phyloP scores from a whole-genome alignment of 352 stramenopile species.

The Phytophthora cactorum region DNA sequence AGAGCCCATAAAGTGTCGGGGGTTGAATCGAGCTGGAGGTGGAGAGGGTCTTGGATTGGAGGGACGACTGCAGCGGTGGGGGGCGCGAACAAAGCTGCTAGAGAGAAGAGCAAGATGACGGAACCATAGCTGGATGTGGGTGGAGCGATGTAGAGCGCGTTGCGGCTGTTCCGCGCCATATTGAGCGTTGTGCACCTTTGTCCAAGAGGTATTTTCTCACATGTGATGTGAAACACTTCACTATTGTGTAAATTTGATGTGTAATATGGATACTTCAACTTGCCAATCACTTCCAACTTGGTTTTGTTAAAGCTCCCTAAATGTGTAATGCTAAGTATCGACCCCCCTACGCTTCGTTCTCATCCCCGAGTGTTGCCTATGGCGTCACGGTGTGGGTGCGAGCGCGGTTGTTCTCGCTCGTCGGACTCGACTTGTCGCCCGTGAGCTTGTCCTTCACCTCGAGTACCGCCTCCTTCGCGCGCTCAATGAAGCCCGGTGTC shows the following conservation, averaged over 20 bases:
- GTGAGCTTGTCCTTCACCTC: conserved; percentile 32
- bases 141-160: neutral
- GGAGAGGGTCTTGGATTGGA: conserved; percentile 15
- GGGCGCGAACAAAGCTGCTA: conserved; percentile 1
- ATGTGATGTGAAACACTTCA: neutral
- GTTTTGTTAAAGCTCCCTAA: neutral
- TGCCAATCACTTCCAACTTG: neutral
- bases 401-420: neutral
- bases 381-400: conserved; percentile 6
- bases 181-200: neutral
- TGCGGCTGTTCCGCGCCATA: neutral
- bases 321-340: neutral
- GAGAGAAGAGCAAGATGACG: neutral
- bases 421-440: conserved; percentile 24
- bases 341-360: neutral
- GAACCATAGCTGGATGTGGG: neutral
- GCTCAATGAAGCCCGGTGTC: conserved; percentile 16
- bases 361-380: neutral
- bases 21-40: conserved; percentile 7
- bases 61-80: neutral
- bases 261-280: conserved; percentile 8
- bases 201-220: conserved; percentile 12
- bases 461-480: conserved; percentile 26
- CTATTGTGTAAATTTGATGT: neutral
- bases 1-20: conserved; percentile 28